Evolutionary conservation across 495 filamentous ascomycete species (phyloP).

Genomic region (Penicillium roqueforti): DNA sequence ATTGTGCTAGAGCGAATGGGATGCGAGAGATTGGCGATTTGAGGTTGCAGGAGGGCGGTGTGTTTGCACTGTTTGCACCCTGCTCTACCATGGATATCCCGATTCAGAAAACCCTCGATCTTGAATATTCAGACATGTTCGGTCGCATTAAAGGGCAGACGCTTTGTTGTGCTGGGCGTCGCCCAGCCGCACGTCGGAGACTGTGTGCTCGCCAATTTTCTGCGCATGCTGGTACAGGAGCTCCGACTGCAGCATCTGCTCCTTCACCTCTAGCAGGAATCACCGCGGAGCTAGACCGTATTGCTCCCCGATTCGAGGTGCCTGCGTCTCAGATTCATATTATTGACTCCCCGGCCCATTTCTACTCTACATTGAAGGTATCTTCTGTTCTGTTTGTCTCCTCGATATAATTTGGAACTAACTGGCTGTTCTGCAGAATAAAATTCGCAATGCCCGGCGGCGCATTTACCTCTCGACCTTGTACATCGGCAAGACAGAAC

Average conservation of each 20-base stretch:
- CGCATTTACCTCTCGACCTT: conserved; percentile 90
- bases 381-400: background rate
- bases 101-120: conserved; percentile 20
- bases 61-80: conserved; percentile 43
- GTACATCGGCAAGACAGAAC: conserved; percentile 92
- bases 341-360: conserved; percentile 71
- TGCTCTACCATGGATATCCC: conserved; percentile 12
- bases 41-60: conserved; percentile 16
- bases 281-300: conserved; percentile 75
- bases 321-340: conserved; percentile 76
- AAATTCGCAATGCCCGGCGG: conserved; percentile 71
- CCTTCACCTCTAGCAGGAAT: conserved; percentile 51
- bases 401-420: conserved; percentile 5
- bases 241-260: conserved; percentile 24
- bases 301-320: conserved; percentile 86
- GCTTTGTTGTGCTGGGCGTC: conserved; percentile 33
- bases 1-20: conserved; percentile 18
- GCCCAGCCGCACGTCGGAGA: conserved; percentile 29
- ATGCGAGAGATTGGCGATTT: conserved; percentile 21
- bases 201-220: conserved; percentile 41
- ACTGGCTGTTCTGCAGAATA: conserved; percentile 47
- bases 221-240: conserved; percentile 25
- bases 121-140: conserved; percentile 29
- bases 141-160: conserved; percentile 39
- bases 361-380: conserved; percentile 88